phyloP scores from a whole-genome alignment of 192 early-diverging fungal genomes.

The Coemansia sp. region DNA sequence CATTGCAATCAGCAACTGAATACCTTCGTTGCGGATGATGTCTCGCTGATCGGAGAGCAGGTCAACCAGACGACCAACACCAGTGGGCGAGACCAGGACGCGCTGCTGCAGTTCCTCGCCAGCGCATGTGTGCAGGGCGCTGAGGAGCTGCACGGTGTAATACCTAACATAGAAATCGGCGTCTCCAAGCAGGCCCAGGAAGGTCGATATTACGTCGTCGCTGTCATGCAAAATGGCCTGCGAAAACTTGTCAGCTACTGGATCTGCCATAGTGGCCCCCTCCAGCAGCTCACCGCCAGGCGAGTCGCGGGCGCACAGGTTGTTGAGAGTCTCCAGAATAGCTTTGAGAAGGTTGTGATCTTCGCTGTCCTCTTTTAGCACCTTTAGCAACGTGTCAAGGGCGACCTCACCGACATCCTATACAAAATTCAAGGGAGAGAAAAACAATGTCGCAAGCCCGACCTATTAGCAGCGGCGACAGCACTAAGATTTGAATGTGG shows the following conservation, averaged over 20 bases:
- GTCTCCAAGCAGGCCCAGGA: conserved; percentile 88
- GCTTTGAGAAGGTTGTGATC: conserved; percentile 87
- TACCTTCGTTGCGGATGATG: conserved; percentile 94
- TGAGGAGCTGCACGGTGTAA: conserved; percentile 82
- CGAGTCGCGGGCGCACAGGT: conserved; percentile 56
- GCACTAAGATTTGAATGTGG: neutral
- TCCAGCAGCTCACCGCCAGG: conserved; percentile 15
- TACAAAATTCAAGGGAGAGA: neutral
- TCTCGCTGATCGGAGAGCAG: conserved; percentile 90
- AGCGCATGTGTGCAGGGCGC: conserved; percentile 62
- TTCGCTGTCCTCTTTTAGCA: conserved; percentile 74
- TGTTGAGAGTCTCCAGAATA: conserved; percentile 82
- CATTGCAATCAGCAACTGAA: conserved; percentile 85
- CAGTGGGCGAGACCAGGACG: conserved; percentile 82
- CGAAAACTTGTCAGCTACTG: conserved; percentile 36
- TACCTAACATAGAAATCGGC: conserved; percentile 95
- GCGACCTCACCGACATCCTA: conserved; percentile 85
- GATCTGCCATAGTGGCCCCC: neutral
- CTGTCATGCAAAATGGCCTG: conserved; percentile 40
- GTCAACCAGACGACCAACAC: conserved; percentile 86
- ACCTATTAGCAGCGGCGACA: neutral
- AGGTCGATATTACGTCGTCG: conserved; percentile 66
- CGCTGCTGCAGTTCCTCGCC: conserved; percentile 70
- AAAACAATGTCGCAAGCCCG: neutral
- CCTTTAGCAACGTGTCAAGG: conserved; percentile 68